Evolutionary conservation across 306 rosid genomes (phyloP).

Genomic region (Vigna trinervia): DNA sequence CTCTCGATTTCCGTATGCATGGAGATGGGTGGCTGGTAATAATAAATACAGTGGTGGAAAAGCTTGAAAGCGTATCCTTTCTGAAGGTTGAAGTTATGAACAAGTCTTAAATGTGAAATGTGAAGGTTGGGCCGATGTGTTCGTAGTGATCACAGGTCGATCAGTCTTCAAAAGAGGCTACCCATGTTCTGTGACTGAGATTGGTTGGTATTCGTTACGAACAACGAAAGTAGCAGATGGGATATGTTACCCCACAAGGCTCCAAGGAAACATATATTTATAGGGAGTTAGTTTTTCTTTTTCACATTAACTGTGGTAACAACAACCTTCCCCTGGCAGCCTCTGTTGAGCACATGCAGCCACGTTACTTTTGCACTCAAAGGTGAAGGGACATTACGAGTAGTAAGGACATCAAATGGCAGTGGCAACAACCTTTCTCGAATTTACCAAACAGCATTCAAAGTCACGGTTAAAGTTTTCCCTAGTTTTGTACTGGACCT

Average conservation of each 20-base stretch:
- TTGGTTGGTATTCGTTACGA: slow-evolving; percentile 39
- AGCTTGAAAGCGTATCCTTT: slow-evolving; percentile 22
- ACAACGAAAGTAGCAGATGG: slow-evolving; percentile 37
- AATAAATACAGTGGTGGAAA: slow-evolving; percentile 9
- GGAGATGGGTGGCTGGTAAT: background rate
- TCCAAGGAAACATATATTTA: slow-evolving; percentile 4
- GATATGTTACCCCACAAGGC: slow-evolving; percentile 50
- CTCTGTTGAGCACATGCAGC: slow-evolving; percentile 46
- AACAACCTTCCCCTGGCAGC: slow-evolving; percentile 37
- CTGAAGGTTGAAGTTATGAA: slow-evolving; percentile 19
- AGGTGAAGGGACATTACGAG: slow-evolving; percentile 37
- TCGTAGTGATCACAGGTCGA: slow-evolving; percentile 1
- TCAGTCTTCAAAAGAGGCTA: slow-evolving; percentile 45
- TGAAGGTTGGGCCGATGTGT: slow-evolving; percentile 42
- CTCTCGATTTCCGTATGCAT: slow-evolving; percentile 20
- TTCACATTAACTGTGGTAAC: slow-evolving; percentile 21
- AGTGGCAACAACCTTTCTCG: slow-evolving; percentile 44
- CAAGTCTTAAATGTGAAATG: slow-evolving; percentile 37
- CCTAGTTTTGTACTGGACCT: slow-evolving; percentile 19
- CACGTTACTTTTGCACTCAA: slow-evolving; percentile 52
- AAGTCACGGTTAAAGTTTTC: slow-evolving; percentile 37
- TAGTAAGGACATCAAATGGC: slow-evolving; percentile 41
- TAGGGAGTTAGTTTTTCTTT: background rate
- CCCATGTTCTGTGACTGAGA: slow-evolving; percentile 68
- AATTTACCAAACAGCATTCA: slow-evolving; percentile 47